Evolutionary conservation across 75 land plant genomes (phyloP).

Genomic region (Ceratopteris richardii): DNA sequence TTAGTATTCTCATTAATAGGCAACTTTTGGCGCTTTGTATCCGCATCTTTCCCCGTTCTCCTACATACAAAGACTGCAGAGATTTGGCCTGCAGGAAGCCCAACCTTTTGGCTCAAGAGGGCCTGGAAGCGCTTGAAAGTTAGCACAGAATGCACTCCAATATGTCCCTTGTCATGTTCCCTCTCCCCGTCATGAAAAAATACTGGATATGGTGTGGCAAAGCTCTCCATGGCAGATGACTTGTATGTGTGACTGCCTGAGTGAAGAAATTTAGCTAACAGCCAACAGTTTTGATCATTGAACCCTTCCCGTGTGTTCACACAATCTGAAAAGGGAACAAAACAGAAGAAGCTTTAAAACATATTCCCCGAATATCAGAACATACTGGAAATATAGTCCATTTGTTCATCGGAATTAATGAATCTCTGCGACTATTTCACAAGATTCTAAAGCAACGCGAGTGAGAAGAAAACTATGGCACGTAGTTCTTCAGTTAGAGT

Average conservation of each 20-base stretch:
- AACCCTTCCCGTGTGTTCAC: too few relatives aligned
- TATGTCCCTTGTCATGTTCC: constrained; percentile 51
- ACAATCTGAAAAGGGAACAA: too few relatives aligned
- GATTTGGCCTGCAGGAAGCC: constrained; percentile 67
- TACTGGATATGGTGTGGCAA: constrained; percentile 45
- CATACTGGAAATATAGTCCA: too few relatives aligned
- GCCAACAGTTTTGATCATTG: background rate
- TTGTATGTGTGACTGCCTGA: background rate
- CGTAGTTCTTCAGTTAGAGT: too few relatives aligned
- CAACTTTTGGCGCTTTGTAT: constrained; percentile 30
- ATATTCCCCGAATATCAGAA: too few relatives aligned
- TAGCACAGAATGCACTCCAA: constrained; percentile 42
- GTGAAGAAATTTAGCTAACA: background rate
- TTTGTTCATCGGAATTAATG: too few relatives aligned
- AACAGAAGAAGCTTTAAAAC: too few relatives aligned
- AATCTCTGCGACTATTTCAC: too few relatives aligned
- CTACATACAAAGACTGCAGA: constrained; percentile 45
- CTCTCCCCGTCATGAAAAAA: constrained; percentile 71
- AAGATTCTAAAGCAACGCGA: too few relatives aligned
- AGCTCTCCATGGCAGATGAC: constrained; percentile 14
- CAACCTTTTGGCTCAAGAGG: constrained; percentile 45
- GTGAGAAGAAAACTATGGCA: too few relatives aligned
- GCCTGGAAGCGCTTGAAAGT: constrained; percentile 52
- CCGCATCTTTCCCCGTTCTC: constrained; percentile 13
- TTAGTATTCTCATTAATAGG: constrained; percentile 61